Evolutionary conservation across 768 basidiomycete species (phyloP).

Genomic region (Calocera cornea): DNA sequence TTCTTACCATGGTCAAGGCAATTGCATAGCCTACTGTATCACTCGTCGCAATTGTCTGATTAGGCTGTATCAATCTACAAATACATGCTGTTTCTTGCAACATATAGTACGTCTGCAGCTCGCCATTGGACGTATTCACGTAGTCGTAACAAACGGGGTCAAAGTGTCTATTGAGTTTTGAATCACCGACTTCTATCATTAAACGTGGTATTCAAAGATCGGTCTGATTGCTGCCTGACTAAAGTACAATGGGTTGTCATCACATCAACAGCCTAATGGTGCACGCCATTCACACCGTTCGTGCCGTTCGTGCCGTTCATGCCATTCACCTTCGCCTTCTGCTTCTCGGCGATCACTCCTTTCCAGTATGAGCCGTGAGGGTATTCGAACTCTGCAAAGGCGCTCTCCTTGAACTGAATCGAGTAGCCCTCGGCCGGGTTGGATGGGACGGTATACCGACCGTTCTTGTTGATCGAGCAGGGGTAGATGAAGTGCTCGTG

Average conservation of each 20-base stretch:
- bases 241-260: background rate
- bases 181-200: background rate
- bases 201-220: background rate
- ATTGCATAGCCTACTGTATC: too few relatives aligned
- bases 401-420: background rate
- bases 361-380: background rate
- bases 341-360: background rate
- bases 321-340: background rate
- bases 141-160: too few relatives aligned
- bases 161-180: too few relatives aligned
- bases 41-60: too few relatives aligned
- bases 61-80: too few relatives aligned
- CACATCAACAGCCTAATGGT: background rate
- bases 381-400: background rate
- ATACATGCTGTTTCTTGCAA: too few relatives aligned
- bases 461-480: constrained; percentile 28
- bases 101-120: too few relatives aligned
- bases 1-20: too few relatives aligned
- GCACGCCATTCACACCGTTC: background rate
- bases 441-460: constrained; percentile 28
- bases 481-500: constrained; percentile 32
- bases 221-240: background rate
- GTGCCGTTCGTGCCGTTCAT: background rate
- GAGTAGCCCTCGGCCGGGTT: constrained; percentile 23
- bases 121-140: too few relatives aligned